Conservation (phyloP, 2,329 filamentous ascomycete genomes). For the Monilinia polystroma region DNA sequence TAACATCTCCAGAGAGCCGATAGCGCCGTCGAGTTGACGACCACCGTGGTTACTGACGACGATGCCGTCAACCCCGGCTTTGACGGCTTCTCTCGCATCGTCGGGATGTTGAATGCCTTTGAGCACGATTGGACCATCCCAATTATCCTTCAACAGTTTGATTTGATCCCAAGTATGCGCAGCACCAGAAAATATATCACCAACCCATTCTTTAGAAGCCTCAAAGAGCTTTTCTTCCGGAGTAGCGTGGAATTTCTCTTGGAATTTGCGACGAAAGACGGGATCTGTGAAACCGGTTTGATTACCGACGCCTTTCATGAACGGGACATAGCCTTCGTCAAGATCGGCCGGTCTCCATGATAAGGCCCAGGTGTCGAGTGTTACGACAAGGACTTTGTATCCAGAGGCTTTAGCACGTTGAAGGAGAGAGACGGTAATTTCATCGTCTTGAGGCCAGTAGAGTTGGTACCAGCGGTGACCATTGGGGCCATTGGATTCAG, state of each 20-base stretch:
- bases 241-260: conserved; percentile 49
- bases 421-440: conserved; percentile 64
- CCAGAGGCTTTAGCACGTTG: conserved; percentile 59
- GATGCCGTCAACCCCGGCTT: conserved; percentile 50
- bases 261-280: conserved; percentile 59
- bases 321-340: conserved; percentile 60
- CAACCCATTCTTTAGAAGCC: conserved; percentile 55
- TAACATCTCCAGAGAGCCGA: conserved; percentile 55
- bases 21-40: conserved; percentile 56
- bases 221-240: conserved; percentile 46
- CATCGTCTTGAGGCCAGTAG: conserved; percentile 68
- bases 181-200: conserved; percentile 51
- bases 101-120: conserved; percentile 56
- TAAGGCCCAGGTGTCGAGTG: conserved; percentile 68
- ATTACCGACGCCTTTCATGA: conserved; percentile 58
- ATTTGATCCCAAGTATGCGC: conserved; percentile 63
- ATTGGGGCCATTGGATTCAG: conserved; percentile 51
- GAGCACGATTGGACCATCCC: conserved; percentile 62
- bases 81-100: conserved; percentile 49
- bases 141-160: conserved; percentile 55
- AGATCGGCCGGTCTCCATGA: conserved; percentile 69
- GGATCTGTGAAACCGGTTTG: conserved; percentile 66
- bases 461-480: conserved; percentile 70
- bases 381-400: conserved; percentile 67
- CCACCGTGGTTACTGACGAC: conserved; percentile 59